Conservation (phyloP, 1,284 basidiomycete species). For the Marasmius fiardii region DNA sequence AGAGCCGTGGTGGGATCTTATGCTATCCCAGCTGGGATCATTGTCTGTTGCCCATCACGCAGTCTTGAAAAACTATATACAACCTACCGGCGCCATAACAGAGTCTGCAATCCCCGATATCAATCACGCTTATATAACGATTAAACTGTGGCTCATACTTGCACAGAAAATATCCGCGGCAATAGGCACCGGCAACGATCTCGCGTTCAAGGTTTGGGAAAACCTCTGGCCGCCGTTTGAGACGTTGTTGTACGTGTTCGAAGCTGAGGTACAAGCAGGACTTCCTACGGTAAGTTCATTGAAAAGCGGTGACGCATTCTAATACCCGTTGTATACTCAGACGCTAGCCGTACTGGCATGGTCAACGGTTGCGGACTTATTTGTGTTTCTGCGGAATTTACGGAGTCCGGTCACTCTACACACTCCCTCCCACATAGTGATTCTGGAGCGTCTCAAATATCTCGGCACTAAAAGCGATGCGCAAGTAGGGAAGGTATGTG, state of each 20-base stretch:
- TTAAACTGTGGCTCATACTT: slow-evolving; percentile 68
- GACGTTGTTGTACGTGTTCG: slow-evolving; percentile 44
- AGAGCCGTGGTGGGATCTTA: slow-evolving; percentile 32
- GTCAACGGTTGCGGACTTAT: slow-evolving; percentile 60
- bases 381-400: slow-evolving; percentile 57
- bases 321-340: slow-evolving; percentile 27
- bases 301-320: too few species aligned
- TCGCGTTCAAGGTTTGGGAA: slow-evolving; percentile 57
- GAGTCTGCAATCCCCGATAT: slow-evolving; percentile 51
- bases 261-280: slow-evolving; percentile 41
- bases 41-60: slow-evolving; percentile 48
- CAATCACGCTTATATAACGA: slow-evolving; percentile 61
- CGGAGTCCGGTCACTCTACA: slow-evolving; percentile 54
- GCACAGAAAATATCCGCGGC: slow-evolving; percentile 36
- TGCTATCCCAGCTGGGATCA: slow-evolving; percentile 46
- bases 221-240: slow-evolving; percentile 72
- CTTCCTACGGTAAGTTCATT: slow-evolving; percentile 41
- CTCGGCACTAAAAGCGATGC: slow-evolving; percentile 41
- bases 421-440: slow-evolving; percentile 43
- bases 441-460: slow-evolving; percentile 45
- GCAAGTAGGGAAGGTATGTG: slow-evolving; percentile 45
- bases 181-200: slow-evolving; percentile 29
- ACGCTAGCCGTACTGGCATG: slow-evolving; percentile 52
- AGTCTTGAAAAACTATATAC: slow-evolving; percentile 37
- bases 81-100: slow-evolving; percentile 27